Conservation (phyloP, 176 grass and related monocot species). For the Aechmea fasciata region DNA sequence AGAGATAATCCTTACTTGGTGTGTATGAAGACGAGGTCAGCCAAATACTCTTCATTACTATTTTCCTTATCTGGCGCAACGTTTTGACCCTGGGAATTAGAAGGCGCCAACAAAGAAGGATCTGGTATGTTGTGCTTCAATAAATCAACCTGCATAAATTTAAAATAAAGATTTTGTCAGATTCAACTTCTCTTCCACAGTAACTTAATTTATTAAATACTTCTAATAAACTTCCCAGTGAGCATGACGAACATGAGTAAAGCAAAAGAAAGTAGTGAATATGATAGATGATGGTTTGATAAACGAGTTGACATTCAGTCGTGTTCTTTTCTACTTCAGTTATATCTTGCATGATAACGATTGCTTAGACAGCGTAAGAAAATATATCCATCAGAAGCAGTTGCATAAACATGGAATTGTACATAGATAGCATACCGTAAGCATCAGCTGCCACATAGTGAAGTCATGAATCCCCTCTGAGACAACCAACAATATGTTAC, state of each 20-base stretch:
- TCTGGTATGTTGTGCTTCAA: conserved; percentile 87
- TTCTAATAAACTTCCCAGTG: too few relatives aligned
- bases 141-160: conserved; percentile 65
- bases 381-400: background rate
- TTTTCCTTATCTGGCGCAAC: conserved; percentile 63
- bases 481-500: conserved; percentile 74
- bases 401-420: background rate
- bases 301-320: background rate
- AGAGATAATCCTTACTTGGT: conserved; percentile 40
- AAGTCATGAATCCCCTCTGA: conserved; percentile 74
- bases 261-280: too few relatives aligned
- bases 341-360: background rate
- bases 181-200: background rate
- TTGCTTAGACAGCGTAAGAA: background rate
- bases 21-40: conserved; percentile 87
- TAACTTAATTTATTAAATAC: background rate
- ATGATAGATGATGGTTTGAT: too few relatives aligned
- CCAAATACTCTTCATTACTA: conserved; percentile 59
- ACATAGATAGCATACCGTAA: conserved; percentile 54
- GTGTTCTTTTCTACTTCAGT: background rate
- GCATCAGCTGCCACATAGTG: conserved; percentile 86
- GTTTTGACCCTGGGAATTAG: conserved; percentile 25
- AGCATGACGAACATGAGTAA: too few relatives aligned
- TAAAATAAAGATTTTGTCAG: background rate
- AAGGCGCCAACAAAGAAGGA: conserved; percentile 54